Base-by-base conservation (phyloP, 192 early-diverging fungal species). In the Anaeromyces robustus region DNA sequence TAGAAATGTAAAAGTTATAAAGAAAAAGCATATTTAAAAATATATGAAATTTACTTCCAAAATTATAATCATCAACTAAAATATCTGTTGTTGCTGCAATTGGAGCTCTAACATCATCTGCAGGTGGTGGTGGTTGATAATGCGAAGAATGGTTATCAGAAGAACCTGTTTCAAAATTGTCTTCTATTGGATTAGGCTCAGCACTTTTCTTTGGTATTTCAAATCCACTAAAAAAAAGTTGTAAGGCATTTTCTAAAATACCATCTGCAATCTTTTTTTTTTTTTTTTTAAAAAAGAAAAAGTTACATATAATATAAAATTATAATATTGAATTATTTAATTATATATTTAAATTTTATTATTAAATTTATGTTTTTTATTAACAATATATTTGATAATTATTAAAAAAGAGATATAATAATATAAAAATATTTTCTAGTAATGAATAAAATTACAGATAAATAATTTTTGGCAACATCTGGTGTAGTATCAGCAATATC, bases 61-160 rank as follows among this genome's bases (percentile, higher is more conserved):
- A 52, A 22, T 52, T 52, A 22, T 84, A 88, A 26, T 83, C 86
- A 29, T 92, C 93, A 19, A 92, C 87, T 19, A 95, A 85, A 52
- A 94, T 91, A 77, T 96, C 95, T 29, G 90, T 86, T 34, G 87
- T 91, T 0, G 95, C 88, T 1, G 95, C 94, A 82, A 98, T 96
- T 0, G 96, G 96, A 12, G 95, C 93, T 77, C 96, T 88, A 22
- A 95, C 90, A 52, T 79, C 81, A 30, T 34, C 43, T 16, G 6
- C 6, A 4, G 19, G 16, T 52, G 43, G 18, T 22, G 43, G 43
- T 52, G 19, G 43, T 52, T 52, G 43, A 52, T 52, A 14, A 14
- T 39, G 37, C 16, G 13, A 4, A 52, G n/a, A n/a, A n/a, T n/a
- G n/a, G n/a, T 52, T 52, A 22, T 16, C 3, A 22, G 43, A 52